Conservation (phyloP, 345 rosid genomes). For the Populus davidiana region DNA sequence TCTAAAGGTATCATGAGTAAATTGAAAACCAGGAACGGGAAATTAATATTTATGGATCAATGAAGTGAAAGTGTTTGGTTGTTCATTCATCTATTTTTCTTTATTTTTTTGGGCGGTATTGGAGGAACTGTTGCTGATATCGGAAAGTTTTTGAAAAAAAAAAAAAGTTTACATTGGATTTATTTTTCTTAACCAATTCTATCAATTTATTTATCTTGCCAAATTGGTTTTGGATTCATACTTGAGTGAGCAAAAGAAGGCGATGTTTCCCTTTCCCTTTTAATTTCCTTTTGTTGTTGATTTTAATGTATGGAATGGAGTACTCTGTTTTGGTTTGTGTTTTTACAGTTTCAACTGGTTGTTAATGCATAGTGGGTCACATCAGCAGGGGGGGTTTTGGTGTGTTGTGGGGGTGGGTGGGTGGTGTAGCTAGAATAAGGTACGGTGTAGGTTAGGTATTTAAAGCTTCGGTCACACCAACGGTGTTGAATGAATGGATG, state of each 20-base stretch:
- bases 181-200: neutral
- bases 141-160: constrained; percentile 23
- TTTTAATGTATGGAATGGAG: neutral
- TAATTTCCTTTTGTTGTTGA: neutral
- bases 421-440: constrained; percentile 34
- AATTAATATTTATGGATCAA: neutral
- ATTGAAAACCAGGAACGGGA: neutral
- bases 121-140: constrained; percentile 16
- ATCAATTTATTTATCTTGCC: neutral
- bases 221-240: constrained; percentile 17
- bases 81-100: neutral
- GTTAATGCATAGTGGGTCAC: constrained; percentile 94
- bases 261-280: constrained; percentile 4
- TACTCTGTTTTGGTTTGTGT: constrained; percentile 1
- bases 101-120: constrained; percentile 22
- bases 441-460: constrained; percentile 50
- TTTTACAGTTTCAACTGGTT: constrained; percentile 64
- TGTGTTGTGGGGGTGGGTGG: neutral
- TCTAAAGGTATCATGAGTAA: constrained; percentile 53
- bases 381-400: constrained; percentile 72
- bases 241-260: neutral
- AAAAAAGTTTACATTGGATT: neutral
- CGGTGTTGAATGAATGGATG: constrained; percentile 18
- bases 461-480: constrained; percentile 51
- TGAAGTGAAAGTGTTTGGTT: neutral